Evolutionary conservation across 2,329 filamentous ascomycete species (phyloP).

Genomic region (Hymenoscyphus scutula): DNA sequence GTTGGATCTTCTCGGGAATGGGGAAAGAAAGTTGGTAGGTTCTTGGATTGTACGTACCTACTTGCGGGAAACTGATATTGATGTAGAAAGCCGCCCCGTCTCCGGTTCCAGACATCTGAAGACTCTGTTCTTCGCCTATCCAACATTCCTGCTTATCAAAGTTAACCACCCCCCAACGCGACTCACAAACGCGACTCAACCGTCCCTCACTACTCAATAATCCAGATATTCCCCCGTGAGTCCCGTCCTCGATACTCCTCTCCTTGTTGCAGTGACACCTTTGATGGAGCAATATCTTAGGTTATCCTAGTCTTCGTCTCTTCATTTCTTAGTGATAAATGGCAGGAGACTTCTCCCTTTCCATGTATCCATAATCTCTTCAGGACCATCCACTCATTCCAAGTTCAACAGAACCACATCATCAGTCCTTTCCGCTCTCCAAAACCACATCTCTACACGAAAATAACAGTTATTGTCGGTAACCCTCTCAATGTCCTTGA

Average conservation of each 20-base stretch:
- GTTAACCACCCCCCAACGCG: conserved; percentile 18
- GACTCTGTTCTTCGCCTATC: conserved; percentile 7
- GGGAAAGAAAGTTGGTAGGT: not conserved
- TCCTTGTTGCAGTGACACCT: conserved; percentile 13
- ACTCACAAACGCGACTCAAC: conserved; percentile 24
- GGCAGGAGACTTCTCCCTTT: conserved; percentile 21
- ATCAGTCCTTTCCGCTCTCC: conserved; percentile 21
- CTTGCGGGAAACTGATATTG: conserved; percentile 8
- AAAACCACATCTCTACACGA: conserved; percentile 4
- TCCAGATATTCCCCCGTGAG: conserved; percentile 25
- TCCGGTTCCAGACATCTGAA: conserved; percentile 8
- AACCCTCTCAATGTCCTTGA: not conserved
- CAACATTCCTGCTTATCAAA: conserved; percentile 26
- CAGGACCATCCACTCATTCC: conserved; percentile 23
- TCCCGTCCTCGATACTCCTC: conserved; percentile 21
- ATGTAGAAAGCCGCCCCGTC: conserved; percentile 6
- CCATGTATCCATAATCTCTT: conserved; percentile 15
- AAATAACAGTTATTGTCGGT: conserved; percentile 17
- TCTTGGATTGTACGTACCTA: not conserved
- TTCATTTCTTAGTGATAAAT: conserved; percentile 24
- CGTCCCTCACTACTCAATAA: conserved; percentile 23
- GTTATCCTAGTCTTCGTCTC: conserved; percentile 6
- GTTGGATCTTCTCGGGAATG: not conserved
- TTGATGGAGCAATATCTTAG: conserved; percentile 11
- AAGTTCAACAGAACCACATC: conserved; percentile 17